phyloP scores from a whole-genome alignment of 2,329 filamentous ascomycete genomes.

The Tolypocladium nubicola region DNA sequence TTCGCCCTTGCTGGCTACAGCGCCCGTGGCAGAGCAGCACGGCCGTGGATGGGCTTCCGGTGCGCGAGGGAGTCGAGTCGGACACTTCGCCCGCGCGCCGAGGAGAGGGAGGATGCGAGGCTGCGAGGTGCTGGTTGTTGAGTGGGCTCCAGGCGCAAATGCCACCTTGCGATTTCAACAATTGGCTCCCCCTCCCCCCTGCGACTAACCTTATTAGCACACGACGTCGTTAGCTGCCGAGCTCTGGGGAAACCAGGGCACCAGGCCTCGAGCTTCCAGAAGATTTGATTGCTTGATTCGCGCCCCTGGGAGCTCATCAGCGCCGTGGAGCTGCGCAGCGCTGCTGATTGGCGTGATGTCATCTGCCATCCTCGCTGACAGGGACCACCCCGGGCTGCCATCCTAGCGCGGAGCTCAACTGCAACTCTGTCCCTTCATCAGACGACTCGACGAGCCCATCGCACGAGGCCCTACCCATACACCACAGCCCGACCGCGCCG shows the following conservation, averaged over 20 bases:
- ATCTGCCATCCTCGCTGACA: not conserved
- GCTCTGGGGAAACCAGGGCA: not conserved
- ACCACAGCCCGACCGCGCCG: not conserved
- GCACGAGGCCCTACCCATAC: not conserved
- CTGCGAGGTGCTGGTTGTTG: not conserved
- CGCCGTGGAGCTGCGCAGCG: not conserved
- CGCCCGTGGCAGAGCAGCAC: not conserved
- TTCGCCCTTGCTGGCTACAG: not conserved
- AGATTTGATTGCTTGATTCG: not conserved
- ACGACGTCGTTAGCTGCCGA: not conserved
- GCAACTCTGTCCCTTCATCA: not conserved
- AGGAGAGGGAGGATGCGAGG: not conserved
- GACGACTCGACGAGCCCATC: not conserved
- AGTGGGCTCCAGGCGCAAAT: conserved; percentile 2
- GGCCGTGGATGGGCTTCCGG: not conserved
- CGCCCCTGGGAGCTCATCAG: not conserved
- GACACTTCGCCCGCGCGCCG: not conserved
- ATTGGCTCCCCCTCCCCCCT: not conserved
- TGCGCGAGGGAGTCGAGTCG: not conserved
- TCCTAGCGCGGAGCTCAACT: not conserved
- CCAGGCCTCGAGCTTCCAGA: not conserved
- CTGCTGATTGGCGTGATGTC: not conserved
- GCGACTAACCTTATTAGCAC: not conserved
- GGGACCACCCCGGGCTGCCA: not conserved
- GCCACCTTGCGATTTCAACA: conserved; percentile 9